A percentile compares a stretch with the other conserved stretches of the same genome.
Evolutionary conservation across 2,329 filamentous ascomycete species (phyloP).

Genomic region (Pestalotiopsis sp.): DNA sequence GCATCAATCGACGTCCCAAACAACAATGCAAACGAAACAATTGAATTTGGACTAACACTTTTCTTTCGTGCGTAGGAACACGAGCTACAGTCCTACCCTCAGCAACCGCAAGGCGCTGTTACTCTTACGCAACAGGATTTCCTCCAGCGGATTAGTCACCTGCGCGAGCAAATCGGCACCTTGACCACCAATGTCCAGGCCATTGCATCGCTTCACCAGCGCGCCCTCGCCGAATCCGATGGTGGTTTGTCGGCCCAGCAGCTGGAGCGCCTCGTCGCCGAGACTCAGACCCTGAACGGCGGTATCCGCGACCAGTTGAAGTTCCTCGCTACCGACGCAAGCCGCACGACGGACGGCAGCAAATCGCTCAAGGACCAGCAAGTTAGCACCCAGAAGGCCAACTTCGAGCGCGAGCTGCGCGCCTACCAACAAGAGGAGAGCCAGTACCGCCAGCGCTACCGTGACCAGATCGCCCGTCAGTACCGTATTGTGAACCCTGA

Average conservation of each 20-base stretch:
- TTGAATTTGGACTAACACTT: neutral
- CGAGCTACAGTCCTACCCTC: slow-evolving; percentile 54
- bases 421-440: slow-evolving; percentile 72
- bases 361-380: slow-evolving; percentile 70
- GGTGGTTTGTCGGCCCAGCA: slow-evolving; percentile 48
- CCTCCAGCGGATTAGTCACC: slow-evolving; percentile 64
- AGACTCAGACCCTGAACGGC: slow-evolving; percentile 73
- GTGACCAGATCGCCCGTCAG: slow-evolving; percentile 77
- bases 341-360: slow-evolving; percentile 59
- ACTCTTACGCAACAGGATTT: slow-evolving; percentile 66
- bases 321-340: slow-evolving; percentile 69
- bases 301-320: slow-evolving; percentile 79
- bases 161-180: slow-evolving; percentile 67
- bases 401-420: slow-evolving; percentile 71
- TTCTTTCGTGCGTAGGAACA: neutral
- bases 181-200: slow-evolving; percentile 67
- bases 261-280: slow-evolving; percentile 66
- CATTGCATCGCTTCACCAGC: slow-evolving; percentile 71
- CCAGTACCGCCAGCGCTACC: slow-evolving; percentile 69
- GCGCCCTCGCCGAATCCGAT: slow-evolving; percentile 67
- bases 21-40: neutral
- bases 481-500: slow-evolving; percentile 81
- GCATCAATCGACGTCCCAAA: neutral
- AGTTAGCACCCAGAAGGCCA: slow-evolving; percentile 67
- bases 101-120: slow-evolving; percentile 18